Conservation (phyloP, 805 yeast species). For the Priceomyces castillae region DNA sequence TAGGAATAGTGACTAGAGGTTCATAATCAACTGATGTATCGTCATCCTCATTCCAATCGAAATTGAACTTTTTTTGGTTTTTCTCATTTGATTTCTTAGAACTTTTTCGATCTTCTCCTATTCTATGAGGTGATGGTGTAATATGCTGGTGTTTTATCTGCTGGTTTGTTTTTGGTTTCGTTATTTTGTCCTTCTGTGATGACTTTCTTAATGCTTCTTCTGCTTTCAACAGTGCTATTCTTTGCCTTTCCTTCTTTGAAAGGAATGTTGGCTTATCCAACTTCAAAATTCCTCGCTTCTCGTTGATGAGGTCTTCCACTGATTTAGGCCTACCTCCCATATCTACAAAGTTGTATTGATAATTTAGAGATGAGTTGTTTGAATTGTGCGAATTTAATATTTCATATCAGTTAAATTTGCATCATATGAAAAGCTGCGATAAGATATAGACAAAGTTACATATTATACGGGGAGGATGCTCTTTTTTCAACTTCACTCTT, state of each 20-base stretch:
- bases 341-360: background rate
- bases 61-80: slow-evolving; percentile 39
- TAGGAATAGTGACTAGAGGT: slow-evolving; percentile 34
- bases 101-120: background rate
- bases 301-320: slow-evolving; percentile 20
- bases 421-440: too few relatives aligned
- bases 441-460: too few relatives aligned
- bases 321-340: slow-evolving; percentile 26
- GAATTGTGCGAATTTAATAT: background rate
- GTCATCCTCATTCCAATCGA: slow-evolving; percentile 67
- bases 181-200: background rate
- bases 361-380: background rate
- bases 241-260: slow-evolving; percentile 17
- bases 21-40: slow-evolving; percentile 54
- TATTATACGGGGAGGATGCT: too few relatives aligned
- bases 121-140: background rate
- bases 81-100: background rate
- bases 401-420: too few relatives aligned
- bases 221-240: slow-evolving; percentile 8
- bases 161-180: slow-evolving; percentile 2
- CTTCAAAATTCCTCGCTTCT: background rate
- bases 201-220: background rate
- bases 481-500: too few relatives aligned
- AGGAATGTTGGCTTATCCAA: slow-evolving; percentile 21
- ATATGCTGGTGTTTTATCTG: background rate